Evolutionary conservation across 331 rosid species (phyloP), one percentile per base, ranked within the genome.

Genomic region (Pyracantha coccinea): DNA sequence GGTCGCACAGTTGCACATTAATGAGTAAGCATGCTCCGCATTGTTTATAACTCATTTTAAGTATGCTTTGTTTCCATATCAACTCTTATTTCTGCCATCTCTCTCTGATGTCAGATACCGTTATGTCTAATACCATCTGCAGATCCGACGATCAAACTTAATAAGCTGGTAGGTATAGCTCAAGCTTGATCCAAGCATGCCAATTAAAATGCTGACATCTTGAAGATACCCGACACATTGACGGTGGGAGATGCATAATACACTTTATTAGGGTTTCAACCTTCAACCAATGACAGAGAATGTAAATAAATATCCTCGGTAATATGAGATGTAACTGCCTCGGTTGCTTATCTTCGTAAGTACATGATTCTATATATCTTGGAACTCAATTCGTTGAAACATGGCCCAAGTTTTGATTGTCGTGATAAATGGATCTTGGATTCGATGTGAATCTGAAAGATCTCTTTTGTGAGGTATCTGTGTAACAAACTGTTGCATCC

Each of bases 281-380:
- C 20, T 21, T 7, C 33, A 60, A 62, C 64, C 45, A 70, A 79
- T 32, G 65, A 28, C 21, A 11, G 55, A 57, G 59, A 44, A 72
- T 75, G 55, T 35, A 66, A 79, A 65, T 31, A 68, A 68, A 68
- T 47, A 53, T 59, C 58, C 44, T 17, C 44, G 28, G 52, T 27
- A 24, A 41, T 29, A 50, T 20, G n/a, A 53, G 54, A 80, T 9
- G 10, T 21, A 35, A 33, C 7, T 21, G 27, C 15, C 31, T 35
- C 27, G 11, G 41, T 17, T 16, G 69, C 24, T 20, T 23, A 4
- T 58, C 50, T 41, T 12, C 1, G 50, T 12, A 41, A 12, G 50
- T 41, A 58, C 63, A 23, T 10, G 28, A 57, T 57, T 10, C 29
- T 57, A 57, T 20, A 23, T 41, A 5, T 59, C 5, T 16, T 58